Evolutionary conservation across 1,284 basidiomycete genomes (phyloP).

Genomic region (Laetiporus sulphureus): DNA sequence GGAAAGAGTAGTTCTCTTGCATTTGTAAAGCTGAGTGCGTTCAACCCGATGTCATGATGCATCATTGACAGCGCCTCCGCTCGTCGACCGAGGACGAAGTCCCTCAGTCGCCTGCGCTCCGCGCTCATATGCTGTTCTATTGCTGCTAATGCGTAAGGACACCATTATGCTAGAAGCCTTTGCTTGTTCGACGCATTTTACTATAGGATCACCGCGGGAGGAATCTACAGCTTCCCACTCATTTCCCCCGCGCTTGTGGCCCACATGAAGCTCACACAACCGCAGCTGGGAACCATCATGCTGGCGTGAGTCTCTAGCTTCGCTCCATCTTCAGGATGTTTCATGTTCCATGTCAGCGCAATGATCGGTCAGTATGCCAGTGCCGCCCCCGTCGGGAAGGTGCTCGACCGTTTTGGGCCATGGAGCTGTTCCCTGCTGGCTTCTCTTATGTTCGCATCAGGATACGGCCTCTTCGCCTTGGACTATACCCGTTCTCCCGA

Average conservation of each 20-base stretch:
- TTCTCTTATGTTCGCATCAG: constrained; percentile 46
- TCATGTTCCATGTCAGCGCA: constrained; percentile 34
- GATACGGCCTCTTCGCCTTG: constrained; percentile 56
- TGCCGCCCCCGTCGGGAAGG: constrained; percentile 50
- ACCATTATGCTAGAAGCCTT: not conserved
- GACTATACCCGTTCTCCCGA: constrained; percentile 43
- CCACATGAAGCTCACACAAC: constrained; percentile 58
- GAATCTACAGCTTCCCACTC: constrained; percentile 70
- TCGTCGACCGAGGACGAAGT: too few species aligned
- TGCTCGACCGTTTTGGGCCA: constrained; percentile 53
- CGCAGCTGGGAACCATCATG: constrained; percentile 73
- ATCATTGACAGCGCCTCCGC: too few species aligned
- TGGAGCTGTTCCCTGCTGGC: constrained; percentile 60
- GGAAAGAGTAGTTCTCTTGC: too few species aligned
- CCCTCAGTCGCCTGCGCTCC: constrained; percentile 14
- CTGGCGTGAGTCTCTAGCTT: constrained; percentile 40
- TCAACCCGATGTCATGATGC: too few species aligned
- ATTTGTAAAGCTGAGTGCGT: too few species aligned
- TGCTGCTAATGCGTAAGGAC: constrained; percentile 51
- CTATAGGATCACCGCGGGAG: constrained; percentile 61
- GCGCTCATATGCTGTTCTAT: constrained; percentile 47
- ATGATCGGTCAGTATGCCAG: constrained; percentile 67
- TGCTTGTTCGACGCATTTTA: not conserved
- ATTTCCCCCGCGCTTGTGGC: constrained; percentile 55
- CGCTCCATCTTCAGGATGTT: too few species aligned